Base-by-base conservation (phyloP, 148 eudicot species). In the Camellia granthamiana region DNA sequence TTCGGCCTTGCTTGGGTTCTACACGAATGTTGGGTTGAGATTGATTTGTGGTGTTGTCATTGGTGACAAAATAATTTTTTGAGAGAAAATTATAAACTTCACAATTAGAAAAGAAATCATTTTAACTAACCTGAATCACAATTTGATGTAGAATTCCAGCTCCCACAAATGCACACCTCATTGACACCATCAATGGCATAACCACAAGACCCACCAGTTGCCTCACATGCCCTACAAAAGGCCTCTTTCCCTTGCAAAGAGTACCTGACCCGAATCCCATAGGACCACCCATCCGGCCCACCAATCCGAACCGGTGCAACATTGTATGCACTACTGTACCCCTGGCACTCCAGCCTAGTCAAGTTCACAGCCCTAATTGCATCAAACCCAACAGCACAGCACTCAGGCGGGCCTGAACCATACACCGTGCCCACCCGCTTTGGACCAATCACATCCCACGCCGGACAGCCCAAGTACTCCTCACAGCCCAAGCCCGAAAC, bases 401-500 rank as follows among this genome's bases (percentile, higher is more conserved):
- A 96, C 72, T 88, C 89, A 0, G 95, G 95, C 68, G 98, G 95
- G 79, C 92, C 95, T 15, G 91, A 65, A 44, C 93, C 92, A 11
- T 90, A 89, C 0, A 83, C 88, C 0, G 84, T 72, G 56, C 92
- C 95, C 77, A 77, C 72, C 72, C 84, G 76, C 9, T 80, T 90
- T 0, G 93, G 94, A 78, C 86, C 90, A 59, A 75, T 58, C 1
- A 59, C 8, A 43, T 77, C 87, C 99, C 99, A 96, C 0, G 92
- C 95, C 5, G 97, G 94, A 73, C 99, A 96, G 21, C 75, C 79
- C 42, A 92, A 96, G 76, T 91, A 96, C 77, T 94, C 98, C 54
- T 94, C 98, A 61, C 99, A 96, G 2, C 99, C 91, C 88, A 96
- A 82, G 12, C 99, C 97, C 21, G 99, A 96, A 55, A 96, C 86